Conservation (phyloP, 768 basidiomycete genomes). For the Hortiboletus flavorubellus region DNA sequence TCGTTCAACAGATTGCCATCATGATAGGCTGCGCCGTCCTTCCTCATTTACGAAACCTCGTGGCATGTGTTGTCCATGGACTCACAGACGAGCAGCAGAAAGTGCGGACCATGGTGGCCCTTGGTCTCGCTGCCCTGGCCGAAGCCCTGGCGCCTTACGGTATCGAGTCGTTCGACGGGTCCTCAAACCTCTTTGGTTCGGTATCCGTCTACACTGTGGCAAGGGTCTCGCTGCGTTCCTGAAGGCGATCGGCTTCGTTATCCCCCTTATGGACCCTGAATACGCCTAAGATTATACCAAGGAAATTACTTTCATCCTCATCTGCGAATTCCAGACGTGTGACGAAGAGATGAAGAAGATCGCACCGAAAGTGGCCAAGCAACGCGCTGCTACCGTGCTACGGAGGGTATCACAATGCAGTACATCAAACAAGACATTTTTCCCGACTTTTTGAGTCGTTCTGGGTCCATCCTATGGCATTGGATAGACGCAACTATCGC, state of each 20-base stretch:
- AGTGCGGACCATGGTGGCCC: constrained; percentile 76
- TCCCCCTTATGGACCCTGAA: constrained; percentile 99
- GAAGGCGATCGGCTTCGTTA: constrained; percentile 97
- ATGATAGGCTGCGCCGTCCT: too few relatives aligned
- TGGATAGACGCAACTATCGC: constrained; percentile 92
- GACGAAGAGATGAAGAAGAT: constrained; percentile 99
- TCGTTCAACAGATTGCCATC: constrained; percentile 98
- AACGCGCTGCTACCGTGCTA: constrained; percentile 96
- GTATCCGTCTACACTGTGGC: constrained; percentile 74
- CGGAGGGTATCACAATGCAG: constrained; percentile 92
- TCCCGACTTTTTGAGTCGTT: constrained; percentile 99
- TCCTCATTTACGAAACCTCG: constrained; percentile 95
- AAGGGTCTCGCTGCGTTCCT: constrained; percentile 77
- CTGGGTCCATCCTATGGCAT: constrained; percentile 97
- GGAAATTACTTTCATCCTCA: constrained; percentile 94
- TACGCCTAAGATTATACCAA: constrained; percentile 99
- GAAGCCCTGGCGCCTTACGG: constrained; percentile 98
- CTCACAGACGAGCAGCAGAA: constrained; percentile 78
- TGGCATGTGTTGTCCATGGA: constrained; percentile 89
- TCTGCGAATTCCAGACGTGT: constrained; percentile 97
- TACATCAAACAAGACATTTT: constrained; percentile 98
- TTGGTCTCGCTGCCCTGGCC: constrained; percentile 84
- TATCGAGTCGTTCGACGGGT: constrained; percentile 99
- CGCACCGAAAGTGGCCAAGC: constrained; percentile 97
- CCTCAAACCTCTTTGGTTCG: constrained; percentile 74